phyloP scores from a whole-genome alignment of 2,329 filamentous ascomycete species.

The Arthrobotrys conoides region DNA sequence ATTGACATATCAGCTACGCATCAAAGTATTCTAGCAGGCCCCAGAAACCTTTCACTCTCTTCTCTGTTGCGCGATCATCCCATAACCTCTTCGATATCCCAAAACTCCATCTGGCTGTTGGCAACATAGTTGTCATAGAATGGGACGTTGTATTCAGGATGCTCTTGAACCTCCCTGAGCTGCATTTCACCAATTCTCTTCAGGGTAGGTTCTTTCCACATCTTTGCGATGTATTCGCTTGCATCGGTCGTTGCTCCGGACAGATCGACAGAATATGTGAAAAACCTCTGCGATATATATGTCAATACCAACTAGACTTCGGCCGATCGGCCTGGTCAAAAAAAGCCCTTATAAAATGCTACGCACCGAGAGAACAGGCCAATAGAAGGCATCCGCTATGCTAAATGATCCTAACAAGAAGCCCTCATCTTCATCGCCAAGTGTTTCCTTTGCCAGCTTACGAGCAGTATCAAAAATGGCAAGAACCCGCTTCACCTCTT shows the following conservation, averaged over 20 bases:
- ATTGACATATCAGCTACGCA: no score
- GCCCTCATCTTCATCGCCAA: conserved; percentile 35
- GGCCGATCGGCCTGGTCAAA: no score
- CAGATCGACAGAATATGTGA: conserved; percentile 47
- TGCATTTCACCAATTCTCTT: conserved; percentile 54
- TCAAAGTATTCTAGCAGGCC: no score
- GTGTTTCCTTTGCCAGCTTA: conserved; percentile 24
- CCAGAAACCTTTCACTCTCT: no score
- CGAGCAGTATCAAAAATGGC: conserved; percentile 40
- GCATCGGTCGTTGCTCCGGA: conserved; percentile 30
- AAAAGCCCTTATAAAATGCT: no score
- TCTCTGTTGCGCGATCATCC: no score
- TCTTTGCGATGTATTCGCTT: conserved; percentile 45
- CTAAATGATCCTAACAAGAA: conserved; percentile 51
- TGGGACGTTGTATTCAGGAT: conserved; percentile 50
- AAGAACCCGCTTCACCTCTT: conserved; percentile 44
- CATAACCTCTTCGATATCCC: conserved; percentile 46
- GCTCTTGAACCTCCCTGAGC: conserved; percentile 30
- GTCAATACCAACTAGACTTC: background rate
- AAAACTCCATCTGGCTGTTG: conserved; percentile 49
- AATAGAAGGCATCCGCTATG: conserved; percentile 56
- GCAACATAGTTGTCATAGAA: conserved; percentile 54
- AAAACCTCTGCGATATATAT: conserved; percentile 34
- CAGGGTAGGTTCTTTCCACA: conserved; percentile 50
- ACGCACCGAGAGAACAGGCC: conserved; percentile 52